These are phyloP conservation scores for Lippia alba DNA, from an alignment of 305 asterid genomes.

Conservation along the genomic window DNA sequence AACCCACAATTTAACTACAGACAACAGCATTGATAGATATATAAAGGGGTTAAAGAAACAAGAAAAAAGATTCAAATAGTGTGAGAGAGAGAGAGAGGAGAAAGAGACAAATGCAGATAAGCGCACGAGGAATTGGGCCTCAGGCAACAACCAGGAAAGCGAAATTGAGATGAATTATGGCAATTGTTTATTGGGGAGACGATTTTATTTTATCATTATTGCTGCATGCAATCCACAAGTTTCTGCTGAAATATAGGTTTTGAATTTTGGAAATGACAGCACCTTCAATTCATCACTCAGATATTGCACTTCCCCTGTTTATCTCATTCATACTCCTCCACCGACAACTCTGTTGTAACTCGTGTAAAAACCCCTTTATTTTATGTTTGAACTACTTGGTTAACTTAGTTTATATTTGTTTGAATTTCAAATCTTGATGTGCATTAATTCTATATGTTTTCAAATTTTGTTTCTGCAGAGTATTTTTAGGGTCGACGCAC, in stretches of 20 bases:
- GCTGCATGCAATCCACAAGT: conserved; percentile 13
- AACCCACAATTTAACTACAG: background rate
- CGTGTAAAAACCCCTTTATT: background rate
- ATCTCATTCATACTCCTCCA: conserved; percentile 8
- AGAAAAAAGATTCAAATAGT: background rate
- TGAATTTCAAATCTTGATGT: background rate
- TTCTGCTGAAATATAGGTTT: background rate
- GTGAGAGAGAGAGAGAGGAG: conserved; percentile 25
- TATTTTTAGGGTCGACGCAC: no score
- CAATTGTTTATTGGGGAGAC: conserved; percentile 22
- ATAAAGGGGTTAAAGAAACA: background rate
- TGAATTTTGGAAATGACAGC: conserved; percentile 44
- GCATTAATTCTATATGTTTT: background rate
- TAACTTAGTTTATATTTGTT: background rate
- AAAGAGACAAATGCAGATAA: conserved; percentile 36
- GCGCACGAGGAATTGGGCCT: conserved; percentile 40
- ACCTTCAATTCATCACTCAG: conserved; percentile 33
- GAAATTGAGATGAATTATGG: conserved; percentile 14
- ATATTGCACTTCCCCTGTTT: conserved; percentile 12
- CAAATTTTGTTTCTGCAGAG: background rate
- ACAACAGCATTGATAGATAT: conserved; percentile 31
- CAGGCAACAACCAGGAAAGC: conserved; percentile 34
- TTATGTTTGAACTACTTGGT: background rate
- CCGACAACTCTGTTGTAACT: conserved; percentile 29
- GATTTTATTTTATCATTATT: conserved; percentile 13